Evolutionary conservation across 2,329 filamentous ascomycete species (phyloP), one percentile per base, ranked within the genome.

Genomic region (Colletotrichum shisoi): DNA sequence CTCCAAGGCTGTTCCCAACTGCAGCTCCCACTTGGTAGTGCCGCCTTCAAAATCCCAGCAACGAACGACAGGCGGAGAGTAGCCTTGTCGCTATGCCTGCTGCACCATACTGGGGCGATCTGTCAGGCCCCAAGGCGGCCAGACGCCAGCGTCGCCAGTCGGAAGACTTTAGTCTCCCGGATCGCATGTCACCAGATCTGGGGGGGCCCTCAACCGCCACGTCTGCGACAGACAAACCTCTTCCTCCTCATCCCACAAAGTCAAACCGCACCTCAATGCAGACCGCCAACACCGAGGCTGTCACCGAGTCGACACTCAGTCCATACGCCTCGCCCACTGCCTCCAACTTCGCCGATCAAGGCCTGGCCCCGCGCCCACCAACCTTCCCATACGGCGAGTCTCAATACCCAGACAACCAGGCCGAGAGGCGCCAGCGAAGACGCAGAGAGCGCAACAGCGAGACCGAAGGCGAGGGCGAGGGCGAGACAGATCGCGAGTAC

Each of bases 331-430:
- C 86, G 42, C 86, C 87, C 48, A 81, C 81, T 51, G 75, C 79
- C 60, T 82, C 85, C 37, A 84, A 77, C 72, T 84, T 86, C 72
- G 77, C 77, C 52, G 79, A 76, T 62, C 79, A 82, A 71, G 86
- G 85, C 31, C 80, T 88, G 69, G 83, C 86, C 71, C 86, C 87
- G 59, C 82, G 86, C 64, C 87, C 87, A 45, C 80, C 85, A n/a
- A 87, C 86, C 2, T 81, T 85, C 63, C 81, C 83, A 63, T 84
- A 83, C 75, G 78, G 75, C 69, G 74, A 79, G 63, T 73, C 77
- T 68, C 74, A 79, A 60, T 79, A 82, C 57, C 77, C 80, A 54
- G 76, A 78, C 60, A 81, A 84, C 58, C 77, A 79, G 53, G 58
- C 76, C 48, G 81, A 82, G 67, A 82, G 77, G 72, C 78, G 80